These are phyloP conservation scores for Exobasidium rhododendri DNA, from an alignment of 1,284 basidiomycete species.

Conservation along the genomic window DNA sequence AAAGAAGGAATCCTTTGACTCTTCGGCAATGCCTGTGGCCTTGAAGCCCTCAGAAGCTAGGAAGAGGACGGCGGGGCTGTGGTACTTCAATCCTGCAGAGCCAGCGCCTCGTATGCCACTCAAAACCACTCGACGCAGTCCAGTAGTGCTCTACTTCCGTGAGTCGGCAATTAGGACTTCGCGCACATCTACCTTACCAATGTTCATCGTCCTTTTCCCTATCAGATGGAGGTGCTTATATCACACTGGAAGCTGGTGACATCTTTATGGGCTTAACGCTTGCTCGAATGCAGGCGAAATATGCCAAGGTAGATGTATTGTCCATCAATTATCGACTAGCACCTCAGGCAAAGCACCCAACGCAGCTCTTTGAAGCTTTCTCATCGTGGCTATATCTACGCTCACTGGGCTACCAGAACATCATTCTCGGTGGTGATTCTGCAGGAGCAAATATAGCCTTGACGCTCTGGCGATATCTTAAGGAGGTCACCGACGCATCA, in stretches of 20 bases:
- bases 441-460: constrained; percentile 9
- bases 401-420: background rate
- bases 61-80: constrained; percentile 4
- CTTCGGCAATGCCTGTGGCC: background rate
- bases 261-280: background rate
- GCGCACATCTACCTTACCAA: background rate
- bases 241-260: constrained; percentile 5
- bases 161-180: background rate
- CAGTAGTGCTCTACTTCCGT: background rate
- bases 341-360: background rate
- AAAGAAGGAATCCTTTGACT: background rate
- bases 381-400: constrained; percentile 1
- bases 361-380: constrained; percentile 1
- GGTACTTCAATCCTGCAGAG: constrained; percentile 8
- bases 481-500: background rate
- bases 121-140: background rate
- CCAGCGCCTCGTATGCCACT: background rate
- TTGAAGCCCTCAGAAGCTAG: background rate
- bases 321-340: constrained; percentile 6
- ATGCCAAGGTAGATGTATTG: constrained; percentile 2
- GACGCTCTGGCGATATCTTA: background rate
- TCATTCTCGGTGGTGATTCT: constrained; percentile 1
- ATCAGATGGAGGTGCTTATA: constrained; percentile 7
- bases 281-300: constrained; percentile 1
- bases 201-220: background rate